Percentiles rank a stretch among this genome's conserved stretches.
Evolutionary conservation across 225 moss, liverwort and hornwort species (phyloP).

Genomic region (Pseudoscleropodium purum): DNA sequence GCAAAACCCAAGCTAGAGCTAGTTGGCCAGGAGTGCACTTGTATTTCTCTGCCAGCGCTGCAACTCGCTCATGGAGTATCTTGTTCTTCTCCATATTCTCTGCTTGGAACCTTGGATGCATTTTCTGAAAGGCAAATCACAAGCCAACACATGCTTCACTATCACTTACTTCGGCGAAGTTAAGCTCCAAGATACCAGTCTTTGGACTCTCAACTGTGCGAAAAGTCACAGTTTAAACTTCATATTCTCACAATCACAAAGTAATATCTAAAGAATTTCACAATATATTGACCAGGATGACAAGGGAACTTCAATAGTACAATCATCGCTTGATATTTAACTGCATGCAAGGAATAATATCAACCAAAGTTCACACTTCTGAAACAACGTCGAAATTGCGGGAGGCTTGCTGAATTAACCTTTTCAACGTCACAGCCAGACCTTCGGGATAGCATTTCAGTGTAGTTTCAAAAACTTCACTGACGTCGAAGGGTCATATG

Average conservation of each 20-base stretch:
- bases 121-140: neutral
- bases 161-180: neutral
- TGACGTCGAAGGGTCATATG: neutral
- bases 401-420: neutral
- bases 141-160: neutral
- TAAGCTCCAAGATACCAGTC: neutral
- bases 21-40: constrained; percentile 11
- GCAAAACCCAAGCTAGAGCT: constrained; percentile 3
- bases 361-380: neutral
- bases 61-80: neutral
- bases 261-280: neutral
- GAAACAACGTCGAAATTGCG: neutral
- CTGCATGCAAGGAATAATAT: too few species aligned
- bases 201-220: neutral
- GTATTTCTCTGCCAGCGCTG: neutral
- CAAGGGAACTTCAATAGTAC: neutral
- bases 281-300: neutral
- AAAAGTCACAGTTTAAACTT: too few species aligned
- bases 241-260: neutral
- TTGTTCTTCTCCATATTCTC: constrained; percentile 13
- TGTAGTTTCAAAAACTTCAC: neutral
- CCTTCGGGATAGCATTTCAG: neutral
- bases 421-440: neutral
- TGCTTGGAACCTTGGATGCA: neutral
- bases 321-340: neutral